Evolutionary conservation across 2,329 filamentous ascomycete species (phyloP), one percentile per base, ranked within the genome.

Genomic region (Bipolaris gigantea): DNA sequence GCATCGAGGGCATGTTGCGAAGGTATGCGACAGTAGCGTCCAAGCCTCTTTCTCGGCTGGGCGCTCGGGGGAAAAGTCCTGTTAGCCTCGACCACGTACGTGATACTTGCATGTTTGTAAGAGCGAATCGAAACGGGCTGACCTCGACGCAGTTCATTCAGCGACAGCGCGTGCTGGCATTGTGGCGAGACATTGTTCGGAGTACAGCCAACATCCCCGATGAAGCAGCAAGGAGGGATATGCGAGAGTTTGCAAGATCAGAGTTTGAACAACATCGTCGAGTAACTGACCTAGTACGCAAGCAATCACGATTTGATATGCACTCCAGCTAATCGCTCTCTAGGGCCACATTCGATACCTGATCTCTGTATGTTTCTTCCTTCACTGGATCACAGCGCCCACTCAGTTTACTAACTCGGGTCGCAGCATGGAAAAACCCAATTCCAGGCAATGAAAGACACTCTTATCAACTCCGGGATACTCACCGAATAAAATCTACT

Each of bases 151-250:
- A 81, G 76, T 82, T 82, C 66, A 72, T 82, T 23, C 78, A 81
- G 56, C 72, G 78, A 47, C 74, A 78, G 50, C 75, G 77, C 42
- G 78, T 74, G 8, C 61, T 82, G 9, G 67, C 74, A 7, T 60
- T 82, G 36, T 82, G 79, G 77, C 74, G 76, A 38, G 73, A 79
- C 4, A 80, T 81, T 32, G 61, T 80, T 4, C 72, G 79, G 41
- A 74, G 75, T n/a, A 76, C 67, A 15, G 62, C 65, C 34, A 61
- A 63, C 38, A 73, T 74, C 10, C 57, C 69, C 11, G 69, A 74
- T 23, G 40, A 54, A n/a, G 50, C 56, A 7, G 67, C 65, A 13
- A 63, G 61, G 48, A 60, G 64, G 36, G 80, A 82, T 48, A 77
- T 82, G 73, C 70, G 72, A 32, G 65, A 73, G n/a, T 81, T 78